Percentiles rank a stretch among this genome's conserved stretches.
phyloP scores from a whole-genome alignment of 164 flowering plant genomes.

The Litsea cubeba region DNA sequence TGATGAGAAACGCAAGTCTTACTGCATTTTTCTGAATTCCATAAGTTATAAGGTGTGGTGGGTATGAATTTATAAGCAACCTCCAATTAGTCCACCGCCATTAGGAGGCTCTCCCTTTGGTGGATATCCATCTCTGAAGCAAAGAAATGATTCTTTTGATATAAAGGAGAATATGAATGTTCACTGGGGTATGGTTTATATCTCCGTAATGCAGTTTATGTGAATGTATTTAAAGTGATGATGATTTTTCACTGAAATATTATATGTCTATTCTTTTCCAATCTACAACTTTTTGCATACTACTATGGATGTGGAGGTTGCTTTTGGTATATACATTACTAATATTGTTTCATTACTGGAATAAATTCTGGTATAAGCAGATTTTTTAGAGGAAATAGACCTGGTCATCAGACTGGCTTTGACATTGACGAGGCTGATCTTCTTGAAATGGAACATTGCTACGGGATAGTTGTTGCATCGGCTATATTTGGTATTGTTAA shows the following conservation, averaged over 20 bases:
- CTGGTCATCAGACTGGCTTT: conserved; percentile 84
- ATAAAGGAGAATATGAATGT: conserved; percentile 85
- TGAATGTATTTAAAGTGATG: background rate
- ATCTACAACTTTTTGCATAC: background rate
- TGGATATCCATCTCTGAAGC: conserved; percentile 84
- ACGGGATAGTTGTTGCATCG: too few relatives aligned
- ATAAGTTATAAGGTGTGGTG: too few relatives aligned
- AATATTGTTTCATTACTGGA: background rate
- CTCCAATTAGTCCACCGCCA: conserved; percentile 39
- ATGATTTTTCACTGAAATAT: background rate
- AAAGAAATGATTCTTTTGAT: conserved; percentile 74
- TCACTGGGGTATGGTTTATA: conserved; percentile 83
- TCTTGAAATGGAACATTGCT: conserved; percentile 78
- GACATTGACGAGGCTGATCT: conserved; percentile 79
- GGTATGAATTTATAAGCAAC: too few relatives aligned
- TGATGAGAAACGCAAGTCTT: background rate
- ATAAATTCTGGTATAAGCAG: conserved; percentile 24
- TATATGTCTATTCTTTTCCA: background rate
- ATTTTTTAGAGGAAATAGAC: conserved; percentile 75
- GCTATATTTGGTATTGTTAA: too few relatives aligned
- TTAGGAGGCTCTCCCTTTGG: conserved; percentile 26
- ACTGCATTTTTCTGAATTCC: too few relatives aligned
- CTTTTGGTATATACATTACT: background rate
- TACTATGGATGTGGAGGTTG: background rate
- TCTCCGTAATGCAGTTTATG: background rate